Base-by-base conservation (phyloP, 345 rosid genomes). In the Salix exigua region DNA sequence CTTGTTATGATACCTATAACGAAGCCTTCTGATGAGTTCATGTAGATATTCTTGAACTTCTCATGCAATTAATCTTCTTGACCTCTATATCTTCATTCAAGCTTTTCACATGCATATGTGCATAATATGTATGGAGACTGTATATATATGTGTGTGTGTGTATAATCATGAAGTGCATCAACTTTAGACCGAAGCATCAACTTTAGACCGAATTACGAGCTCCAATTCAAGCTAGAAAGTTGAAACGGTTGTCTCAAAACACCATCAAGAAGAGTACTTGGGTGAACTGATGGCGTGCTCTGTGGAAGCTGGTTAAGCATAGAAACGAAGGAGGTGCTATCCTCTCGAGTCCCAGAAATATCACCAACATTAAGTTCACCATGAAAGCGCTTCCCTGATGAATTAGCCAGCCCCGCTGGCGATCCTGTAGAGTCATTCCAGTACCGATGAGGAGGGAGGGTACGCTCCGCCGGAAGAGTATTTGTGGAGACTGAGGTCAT, bases 271-370 rank as follows among this genome's bases (percentile, higher is more conserved):
- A 89, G 68, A 16, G 85, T 48, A 40, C 82, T 85, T n/a, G 87
- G 81, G 64, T 88, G 85, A 80, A 10, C 28, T 28, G 85, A 83
- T 37, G 83, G 78, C 13, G 90, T 74, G 75, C 71, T 76, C 76
- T 87, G 92, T 10, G 92, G 94, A 68, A 88, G 75, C 73, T 87
- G 92, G 65, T 86, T 84, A 23, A 90, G 88, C 81, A 90, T 73
- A 19, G 94, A 84, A 74, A 87, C 89, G 72, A 90, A 89, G 42
- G 94, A 90, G 65, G 68, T 83, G 61, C 80, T 82, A 31, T 87
- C 84, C n/a, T 84, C 73, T 12, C 67, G 66, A 11, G 38, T 77
- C 9, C 66, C 72, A n/a, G 73, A 68, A 44, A 78, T 66, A 6
- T 65, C 66, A 6, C 68, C 66, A 35, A 48, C 81, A 51, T 86